Conservation (phyloP, 2,329 filamentous ascomycete species). For the Ophiobolus disseminans region DNA sequence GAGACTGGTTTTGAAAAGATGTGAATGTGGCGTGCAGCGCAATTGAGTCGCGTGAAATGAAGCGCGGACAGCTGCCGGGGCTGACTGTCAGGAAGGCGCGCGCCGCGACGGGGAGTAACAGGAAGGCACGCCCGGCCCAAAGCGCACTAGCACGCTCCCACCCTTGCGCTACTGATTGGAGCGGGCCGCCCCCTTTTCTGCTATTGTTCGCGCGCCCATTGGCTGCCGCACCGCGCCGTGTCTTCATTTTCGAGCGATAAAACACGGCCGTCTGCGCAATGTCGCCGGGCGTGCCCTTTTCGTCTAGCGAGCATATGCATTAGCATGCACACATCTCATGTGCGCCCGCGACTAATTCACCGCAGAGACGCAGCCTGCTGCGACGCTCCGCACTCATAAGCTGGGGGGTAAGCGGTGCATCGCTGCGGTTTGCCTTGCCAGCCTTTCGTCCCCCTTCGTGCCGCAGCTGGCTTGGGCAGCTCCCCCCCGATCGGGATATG, state of each 20-base stretch:
- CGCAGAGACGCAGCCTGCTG: neutral
- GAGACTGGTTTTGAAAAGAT: slow-evolving; percentile 16
- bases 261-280: slow-evolving; percentile 29
- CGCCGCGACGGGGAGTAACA: slow-evolving; percentile 6
- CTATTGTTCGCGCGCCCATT: slow-evolving; percentile 27
- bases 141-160: slow-evolving; percentile 10
- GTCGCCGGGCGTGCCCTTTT: slow-evolving; percentile 18
- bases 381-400: too few species aligned
- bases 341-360: slow-evolving; percentile 26
- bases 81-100: slow-evolving; percentile 36
- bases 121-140: slow-evolving; percentile 29
- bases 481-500: neutral
- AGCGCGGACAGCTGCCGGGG: slow-evolving; percentile 29
- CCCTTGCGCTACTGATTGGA: slow-evolving; percentile 28
- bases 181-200: slow-evolving; percentile 32
- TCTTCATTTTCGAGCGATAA: slow-evolving; percentile 5
- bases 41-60: slow-evolving; percentile 38
- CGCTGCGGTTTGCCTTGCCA: too few species aligned
- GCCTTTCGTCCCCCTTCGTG: too few species aligned
- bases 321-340: slow-evolving; percentile 33
- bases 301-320: slow-evolving; percentile 18
- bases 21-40: slow-evolving; percentile 24
- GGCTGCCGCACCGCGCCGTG: slow-evolving; percentile 9
- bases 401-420: neutral
- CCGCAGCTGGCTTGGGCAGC: neutral